These are phyloP conservation scores for Metschnikowia continentalis DNA, from an alignment of 805 yeast species.

Conservation along the genomic window DNA sequence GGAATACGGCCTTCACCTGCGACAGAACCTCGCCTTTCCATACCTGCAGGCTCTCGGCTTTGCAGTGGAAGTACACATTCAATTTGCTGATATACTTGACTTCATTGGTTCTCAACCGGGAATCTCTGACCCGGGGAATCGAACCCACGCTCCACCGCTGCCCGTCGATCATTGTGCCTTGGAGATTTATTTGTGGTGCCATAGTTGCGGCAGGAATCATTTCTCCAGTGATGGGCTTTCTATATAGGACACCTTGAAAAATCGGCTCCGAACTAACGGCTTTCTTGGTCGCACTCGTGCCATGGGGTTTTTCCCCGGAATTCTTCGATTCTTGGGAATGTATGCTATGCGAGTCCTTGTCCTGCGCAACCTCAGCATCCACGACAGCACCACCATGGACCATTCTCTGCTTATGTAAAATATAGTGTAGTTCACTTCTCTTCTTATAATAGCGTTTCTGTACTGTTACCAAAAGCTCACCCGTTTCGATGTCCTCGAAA, in stretches of 20 bases:
- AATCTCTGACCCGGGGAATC: constrained; percentile 36
- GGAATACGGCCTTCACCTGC: constrained; percentile 34
- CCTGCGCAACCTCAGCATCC: not conserved
- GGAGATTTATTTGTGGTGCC: constrained; percentile 8
- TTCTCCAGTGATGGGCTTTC: constrained; percentile 8
- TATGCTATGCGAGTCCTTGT: not conserved
- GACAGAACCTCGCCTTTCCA: constrained; percentile 16
- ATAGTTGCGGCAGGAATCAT: constrained; percentile 7
- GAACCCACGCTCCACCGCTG: constrained; percentile 35
- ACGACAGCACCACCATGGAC: constrained; percentile 5
- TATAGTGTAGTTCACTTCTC: constrained; percentile 6
- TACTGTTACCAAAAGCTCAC: constrained; percentile 10
- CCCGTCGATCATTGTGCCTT: constrained; percentile 7
- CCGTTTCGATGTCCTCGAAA: constrained; percentile 16
- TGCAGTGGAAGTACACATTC: constrained; percentile 36
- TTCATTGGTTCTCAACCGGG: constrained; percentile 11
- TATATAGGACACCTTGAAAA: not conserved
- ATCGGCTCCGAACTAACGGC: not conserved
- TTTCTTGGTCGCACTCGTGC: too few relatives aligned
- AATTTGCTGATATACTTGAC: constrained; percentile 30
- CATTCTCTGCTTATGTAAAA: constrained; percentile 2
- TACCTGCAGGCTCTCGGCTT: constrained; percentile 17
- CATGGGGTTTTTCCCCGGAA: not conserved
- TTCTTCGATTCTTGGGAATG: not conserved
- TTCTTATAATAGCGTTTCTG: constrained; percentile 1